Evolutionary conservation across 2,329 filamentous ascomycete genomes (phyloP).

Genomic region (Phialocephala sp.): DNA sequence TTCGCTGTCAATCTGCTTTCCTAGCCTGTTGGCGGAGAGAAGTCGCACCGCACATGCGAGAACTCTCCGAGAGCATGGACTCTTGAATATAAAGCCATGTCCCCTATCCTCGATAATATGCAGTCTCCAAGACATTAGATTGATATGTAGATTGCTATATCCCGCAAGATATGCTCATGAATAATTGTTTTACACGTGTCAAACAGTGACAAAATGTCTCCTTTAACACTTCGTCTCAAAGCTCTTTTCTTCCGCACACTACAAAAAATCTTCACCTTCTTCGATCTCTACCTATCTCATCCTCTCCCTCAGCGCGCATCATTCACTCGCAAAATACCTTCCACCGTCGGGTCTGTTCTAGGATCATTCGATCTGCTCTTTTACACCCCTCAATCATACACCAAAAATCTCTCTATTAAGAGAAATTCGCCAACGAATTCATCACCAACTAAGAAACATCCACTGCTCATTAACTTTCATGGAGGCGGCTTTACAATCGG

Average conservation of each 20-base stretch:
- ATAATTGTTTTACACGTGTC: not conserved
- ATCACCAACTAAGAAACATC: slow-evolving; percentile 24
- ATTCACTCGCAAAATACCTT: slow-evolving; percentile 21
- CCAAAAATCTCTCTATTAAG: not conserved
- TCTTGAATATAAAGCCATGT: too few relatives aligned
- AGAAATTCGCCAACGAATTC: too few relatives aligned
- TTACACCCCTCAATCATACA: slow-evolving; percentile 27
- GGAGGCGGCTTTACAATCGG: slow-evolving; percentile 68
- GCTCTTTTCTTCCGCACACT: slow-evolving; percentile 27
- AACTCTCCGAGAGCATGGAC: not conserved
- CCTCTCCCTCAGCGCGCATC: slow-evolving; percentile 25
- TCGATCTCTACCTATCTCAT: slow-evolving; percentile 29
- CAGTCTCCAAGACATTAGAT: too few relatives aligned
- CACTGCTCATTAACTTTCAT: slow-evolving; percentile 67
- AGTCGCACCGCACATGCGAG: not conserved
- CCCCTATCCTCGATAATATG: too few relatives aligned
- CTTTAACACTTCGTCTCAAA: slow-evolving; percentile 20
- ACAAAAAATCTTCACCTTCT: slow-evolving; percentile 28
- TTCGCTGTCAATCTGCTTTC: too few relatives aligned
- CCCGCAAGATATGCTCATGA: too few relatives aligned
- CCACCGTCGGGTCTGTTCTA: slow-evolving; percentile 24
- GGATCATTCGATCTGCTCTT: slow-evolving; percentile 30
- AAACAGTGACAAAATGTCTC: slow-evolving; percentile 21
- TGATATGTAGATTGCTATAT: not conserved
- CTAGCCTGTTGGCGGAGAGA: not conserved